These are phyloP conservation scores for Helminthosporium solani DNA, from an alignment of 2,329 filamentous ascomycete genomes.

Conservation along the genomic window DNA sequence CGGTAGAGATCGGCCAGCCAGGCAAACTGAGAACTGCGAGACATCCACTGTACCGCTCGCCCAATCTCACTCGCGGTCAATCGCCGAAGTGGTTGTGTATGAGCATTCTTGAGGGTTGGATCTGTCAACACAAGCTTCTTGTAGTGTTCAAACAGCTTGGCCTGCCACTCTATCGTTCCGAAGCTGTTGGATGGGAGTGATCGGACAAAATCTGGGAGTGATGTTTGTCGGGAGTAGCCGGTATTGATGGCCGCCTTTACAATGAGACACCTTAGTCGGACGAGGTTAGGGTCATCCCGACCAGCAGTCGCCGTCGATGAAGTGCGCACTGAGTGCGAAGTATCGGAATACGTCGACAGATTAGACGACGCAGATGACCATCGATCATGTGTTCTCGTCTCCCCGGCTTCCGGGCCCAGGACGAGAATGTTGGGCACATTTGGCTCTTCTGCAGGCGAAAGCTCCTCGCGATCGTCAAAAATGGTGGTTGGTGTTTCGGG, in stretches of 20 bases:
- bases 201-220: conserved; percentile 74
- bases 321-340: conserved; percentile 53
- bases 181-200: conserved; percentile 75
- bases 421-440: conserved; percentile 86
- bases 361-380: conserved; percentile 79
- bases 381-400: conserved; percentile 57
- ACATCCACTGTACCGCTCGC: conserved; percentile 76
- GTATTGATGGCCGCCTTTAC: conserved; percentile 83
- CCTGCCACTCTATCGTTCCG: conserved; percentile 69
- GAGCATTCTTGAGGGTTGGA: conserved; percentile 57
- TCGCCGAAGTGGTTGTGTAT: conserved; percentile 58
- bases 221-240: conserved; percentile 67
- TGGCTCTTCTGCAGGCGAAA: conserved; percentile 72
- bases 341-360: conserved; percentile 75
- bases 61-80: conserved; percentile 74
- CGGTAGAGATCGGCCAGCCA: conserved; percentile 82
- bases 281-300: conserved; percentile 73
- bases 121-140: conserved; percentile 77
- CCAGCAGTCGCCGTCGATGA: conserved; percentile 70
- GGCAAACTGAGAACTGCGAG: conserved; percentile 67
- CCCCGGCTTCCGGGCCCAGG: conserved; percentile 66
- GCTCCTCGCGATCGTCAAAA: conserved; percentile 78
- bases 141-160: conserved; percentile 72
- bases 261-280: conserved; percentile 74
- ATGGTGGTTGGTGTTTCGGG: conserved; percentile 94